Conservation (phyloP, 2,329 filamentous ascomycete genomes). For the Aspergillus neotritici region DNA sequence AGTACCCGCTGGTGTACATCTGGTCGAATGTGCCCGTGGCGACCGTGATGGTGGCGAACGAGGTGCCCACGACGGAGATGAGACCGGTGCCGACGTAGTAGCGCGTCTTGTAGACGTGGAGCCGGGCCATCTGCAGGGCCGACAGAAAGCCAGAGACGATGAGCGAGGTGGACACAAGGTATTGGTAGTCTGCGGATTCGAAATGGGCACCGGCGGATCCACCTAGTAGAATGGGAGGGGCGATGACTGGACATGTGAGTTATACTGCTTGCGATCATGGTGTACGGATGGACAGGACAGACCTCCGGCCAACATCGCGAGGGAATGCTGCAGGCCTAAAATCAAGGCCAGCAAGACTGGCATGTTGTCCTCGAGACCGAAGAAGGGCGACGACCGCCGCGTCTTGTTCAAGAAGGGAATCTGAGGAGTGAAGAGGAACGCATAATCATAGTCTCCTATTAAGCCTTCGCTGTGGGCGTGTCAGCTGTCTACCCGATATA, state of each 20-base stretch:
- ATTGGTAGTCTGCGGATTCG: slow-evolving; percentile 50
- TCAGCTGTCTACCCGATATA: slow-evolving; percentile 1
- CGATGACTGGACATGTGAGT: slow-evolving; percentile 43
- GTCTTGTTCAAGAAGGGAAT: slow-evolving; percentile 72
- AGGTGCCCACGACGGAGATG: slow-evolving; percentile 63
- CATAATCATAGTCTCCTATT: slow-evolving; percentile 84
- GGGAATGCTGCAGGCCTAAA: slow-evolving; percentile 63
- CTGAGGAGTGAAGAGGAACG: slow-evolving; percentile 73
- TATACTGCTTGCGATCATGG: neutral
- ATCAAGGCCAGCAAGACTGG: slow-evolving; percentile 61
- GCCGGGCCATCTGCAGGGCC: slow-evolving; percentile 60
- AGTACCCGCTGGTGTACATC: slow-evolving; percentile 61
- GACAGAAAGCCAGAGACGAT: slow-evolving; percentile 63
- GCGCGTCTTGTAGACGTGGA: slow-evolving; percentile 58
- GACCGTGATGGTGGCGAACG: slow-evolving; percentile 62
- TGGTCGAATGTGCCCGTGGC: slow-evolving; percentile 57
- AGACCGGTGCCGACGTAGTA: slow-evolving; percentile 62
- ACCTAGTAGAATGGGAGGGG: slow-evolving; percentile 60
- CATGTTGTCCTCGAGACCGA: slow-evolving; percentile 63
- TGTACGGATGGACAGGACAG: slow-evolving; percentile 9
- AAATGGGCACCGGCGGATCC: slow-evolving; percentile 54
- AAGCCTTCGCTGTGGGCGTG: slow-evolving; percentile 57
- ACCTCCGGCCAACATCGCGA: slow-evolving; percentile 58
- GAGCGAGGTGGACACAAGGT: slow-evolving; percentile 63
- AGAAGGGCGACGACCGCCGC: slow-evolving; percentile 59